Evolutionary conservation across 208 protist genomes (phyloP), one percentile per base, ranked within the genome.

Genomic region (Trichomonas tenax): DNA sequence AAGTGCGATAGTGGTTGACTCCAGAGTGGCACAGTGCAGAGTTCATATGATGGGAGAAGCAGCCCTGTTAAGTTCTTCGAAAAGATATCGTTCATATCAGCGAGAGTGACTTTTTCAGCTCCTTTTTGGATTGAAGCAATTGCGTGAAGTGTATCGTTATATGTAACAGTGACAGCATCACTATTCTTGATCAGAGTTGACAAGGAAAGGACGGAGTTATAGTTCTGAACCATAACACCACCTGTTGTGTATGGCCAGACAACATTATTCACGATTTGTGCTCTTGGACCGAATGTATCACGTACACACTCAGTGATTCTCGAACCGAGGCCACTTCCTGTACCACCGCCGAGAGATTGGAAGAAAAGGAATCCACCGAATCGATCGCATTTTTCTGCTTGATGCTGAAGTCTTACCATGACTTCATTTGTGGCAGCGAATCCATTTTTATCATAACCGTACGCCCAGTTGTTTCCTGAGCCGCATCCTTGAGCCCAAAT

Each of bases 321-420:
- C 15, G 86, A 93, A 3, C 86, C 86, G 38, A 93, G 44, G 1
- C 86, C 86, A 51, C 86, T 93, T 38, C 86, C 86, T 6, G 86
- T 93, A 4, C 86, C 86, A 41, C 86, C 86, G 14, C 40, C 86
- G 9, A 93, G 31, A 15, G 86, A 93, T 93, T 93, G 86, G 44
- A 93, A 93, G 40, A 93, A 48, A 26, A 93, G 14, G 51, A 93
- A 93, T 51, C 86, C 86, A 21, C 86, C 86, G 46, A 93, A 93
- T 23, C 86, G 40, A 93, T 93, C 86, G 31, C 86, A 93, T 93
- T 93, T 93, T 51, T 93, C 86, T 34, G 86, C 86, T 51, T 93
- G 86, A 93, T 93, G 86, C 46, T 93, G 86, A 34, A 93, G 23
- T 17, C 86, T 0, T 38, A 49, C 86, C 86, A 93, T 93, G 21